Percentiles rank a stretch among this genome's conserved stretches.
These are phyloP conservation scores for Candida parachauliodes DNA, from an alignment of 805 yeast species.

Conservation along the genomic window DNA sequence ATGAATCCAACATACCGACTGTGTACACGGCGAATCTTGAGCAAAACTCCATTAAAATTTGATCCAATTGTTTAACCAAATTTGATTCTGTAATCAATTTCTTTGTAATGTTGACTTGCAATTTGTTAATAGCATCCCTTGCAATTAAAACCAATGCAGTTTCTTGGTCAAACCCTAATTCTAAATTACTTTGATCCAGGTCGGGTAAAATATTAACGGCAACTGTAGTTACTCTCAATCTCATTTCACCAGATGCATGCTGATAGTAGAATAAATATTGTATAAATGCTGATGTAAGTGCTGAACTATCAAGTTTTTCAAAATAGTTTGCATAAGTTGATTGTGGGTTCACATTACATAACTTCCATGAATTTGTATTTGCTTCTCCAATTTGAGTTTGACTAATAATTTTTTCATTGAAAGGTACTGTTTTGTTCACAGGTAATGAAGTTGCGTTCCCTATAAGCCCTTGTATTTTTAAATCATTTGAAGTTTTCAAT, in stretches of 20 bases:
- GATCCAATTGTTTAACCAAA: slow-evolving; percentile 43
- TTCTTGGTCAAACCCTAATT: slow-evolving; percentile 61
- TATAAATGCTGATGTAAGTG: slow-evolving; percentile 29
- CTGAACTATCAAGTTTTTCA: slow-evolving; percentile 42
- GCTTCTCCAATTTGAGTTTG: slow-evolving; percentile 46
- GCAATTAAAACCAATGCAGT: slow-evolving; percentile 63
- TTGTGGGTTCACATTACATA: slow-evolving; percentile 53
- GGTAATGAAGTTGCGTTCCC: slow-evolving; percentile 58
- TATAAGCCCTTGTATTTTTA: slow-evolving; percentile 55
- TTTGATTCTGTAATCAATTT: slow-evolving; percentile 13
- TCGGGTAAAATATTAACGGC: slow-evolving; percentile 42
- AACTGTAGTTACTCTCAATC: slow-evolving; percentile 61
- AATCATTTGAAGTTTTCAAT: slow-evolving; percentile 46
- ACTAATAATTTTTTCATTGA: slow-evolving; percentile 14
- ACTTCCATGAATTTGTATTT: slow-evolving; percentile 56
- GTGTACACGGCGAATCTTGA: slow-evolving; percentile 39
- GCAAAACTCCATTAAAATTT: slow-evolving; percentile 31
- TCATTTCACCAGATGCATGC: slow-evolving; percentile 53
- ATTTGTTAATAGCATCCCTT: slow-evolving; percentile 47
- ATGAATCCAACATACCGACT: slow-evolving; percentile 44
- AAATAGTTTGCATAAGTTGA: slow-evolving; percentile 58
- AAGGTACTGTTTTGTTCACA: slow-evolving; percentile 17
- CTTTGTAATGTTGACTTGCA: slow-evolving; percentile 19
- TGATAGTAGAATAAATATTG: slow-evolving; percentile 63
- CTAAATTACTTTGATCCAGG: slow-evolving; percentile 37